Evolutionary conservation across 1,284 basidiomycete species (phyloP).

Genomic region (Entoloma clypeatum): DNA sequence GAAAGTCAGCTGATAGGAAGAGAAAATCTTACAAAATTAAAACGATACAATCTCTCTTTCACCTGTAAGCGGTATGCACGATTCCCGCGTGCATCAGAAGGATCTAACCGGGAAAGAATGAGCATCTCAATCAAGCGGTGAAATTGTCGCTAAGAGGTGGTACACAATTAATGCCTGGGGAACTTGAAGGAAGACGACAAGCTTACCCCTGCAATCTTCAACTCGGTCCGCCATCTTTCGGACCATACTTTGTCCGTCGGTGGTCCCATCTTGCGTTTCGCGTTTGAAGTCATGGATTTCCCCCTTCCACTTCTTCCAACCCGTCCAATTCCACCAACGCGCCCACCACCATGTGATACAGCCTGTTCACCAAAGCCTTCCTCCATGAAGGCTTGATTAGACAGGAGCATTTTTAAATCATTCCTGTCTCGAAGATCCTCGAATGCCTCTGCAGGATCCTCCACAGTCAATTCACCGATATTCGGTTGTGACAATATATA

Average conservation of each 20-base stretch:
- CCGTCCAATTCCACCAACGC: conserved; percentile 43
- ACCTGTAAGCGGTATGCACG: conserved; percentile 80
- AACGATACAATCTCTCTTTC: conserved; percentile 90
- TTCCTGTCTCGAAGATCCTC: conserved; percentile 92
- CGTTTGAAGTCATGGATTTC: conserved; percentile 20
- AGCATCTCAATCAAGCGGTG: conserved; percentile 91
- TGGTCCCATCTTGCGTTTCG: conserved; percentile 66
- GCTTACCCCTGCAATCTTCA: conserved; percentile 86
- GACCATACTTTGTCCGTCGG: conserved; percentile 79
- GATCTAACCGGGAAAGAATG: conserved; percentile 70
- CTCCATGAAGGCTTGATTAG: conserved; percentile 58
- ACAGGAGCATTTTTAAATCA: conserved; percentile 82
- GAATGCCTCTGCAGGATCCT: conserved; percentile 96
- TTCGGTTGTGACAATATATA: conserved; percentile 63
- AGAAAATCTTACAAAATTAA: conserved; percentile 77
- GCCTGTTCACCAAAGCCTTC: conserved; percentile 54
- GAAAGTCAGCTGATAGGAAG: not conserved
- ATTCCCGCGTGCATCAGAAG: conserved; percentile 51
- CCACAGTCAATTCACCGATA: conserved; percentile 90
- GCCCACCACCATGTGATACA: conserved; percentile 43
- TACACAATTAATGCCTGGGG: conserved; percentile 1
- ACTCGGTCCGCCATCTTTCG: conserved; percentile 72
- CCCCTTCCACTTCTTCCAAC: conserved; percentile 35
- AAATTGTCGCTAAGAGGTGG: conserved; percentile 76
- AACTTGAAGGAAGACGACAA: conserved; percentile 4